A percentile compares a stretch with the other conserved stretches of the same genome.
phyloP scores from a whole-genome alignment of 306 rosid genomes.

The Potentilla sterilis region DNA sequence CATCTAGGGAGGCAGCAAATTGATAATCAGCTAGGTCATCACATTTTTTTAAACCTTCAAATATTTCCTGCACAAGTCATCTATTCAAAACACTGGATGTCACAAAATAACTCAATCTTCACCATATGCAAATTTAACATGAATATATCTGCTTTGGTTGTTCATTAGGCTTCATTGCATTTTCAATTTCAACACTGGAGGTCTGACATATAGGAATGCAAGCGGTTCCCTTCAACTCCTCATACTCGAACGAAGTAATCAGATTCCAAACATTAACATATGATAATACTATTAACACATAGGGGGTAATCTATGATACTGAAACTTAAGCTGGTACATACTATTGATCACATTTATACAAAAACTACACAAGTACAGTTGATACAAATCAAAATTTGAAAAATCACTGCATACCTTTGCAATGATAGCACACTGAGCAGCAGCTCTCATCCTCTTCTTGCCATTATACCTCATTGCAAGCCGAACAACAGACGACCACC shows the following conservation, averaged over 20 bases:
- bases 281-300: background rate
- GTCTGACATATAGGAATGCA: background rate
- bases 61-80: constrained; percentile 32
- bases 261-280: background rate
- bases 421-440: constrained; percentile 28
- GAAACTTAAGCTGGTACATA: background rate
- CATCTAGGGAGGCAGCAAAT: constrained; percentile 24
- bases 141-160: background rate
- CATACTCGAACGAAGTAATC: background rate
- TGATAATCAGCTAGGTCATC: constrained; percentile 5
- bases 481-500: constrained; percentile 33
- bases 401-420: constrained; percentile 25
- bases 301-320: background rate
- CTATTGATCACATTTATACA: background rate
- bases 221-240: background rate
- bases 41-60: constrained; percentile 33
- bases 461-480: constrained; percentile 30
- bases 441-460: constrained; percentile 36
- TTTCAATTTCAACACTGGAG: background rate
- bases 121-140: background rate
- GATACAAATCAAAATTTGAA: background rate
- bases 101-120: background rate
- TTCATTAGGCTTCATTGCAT: constrained; percentile 1
- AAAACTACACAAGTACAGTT: background rate
- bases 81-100: constrained; percentile 4